Percentiles rank a stretch among this genome's conserved stretches.
These are phyloP conservation scores for Aspergillus hiratsukae DNA, from an alignment of 2,329 filamentous ascomycete genomes.

Conservation along the genomic window DNA sequence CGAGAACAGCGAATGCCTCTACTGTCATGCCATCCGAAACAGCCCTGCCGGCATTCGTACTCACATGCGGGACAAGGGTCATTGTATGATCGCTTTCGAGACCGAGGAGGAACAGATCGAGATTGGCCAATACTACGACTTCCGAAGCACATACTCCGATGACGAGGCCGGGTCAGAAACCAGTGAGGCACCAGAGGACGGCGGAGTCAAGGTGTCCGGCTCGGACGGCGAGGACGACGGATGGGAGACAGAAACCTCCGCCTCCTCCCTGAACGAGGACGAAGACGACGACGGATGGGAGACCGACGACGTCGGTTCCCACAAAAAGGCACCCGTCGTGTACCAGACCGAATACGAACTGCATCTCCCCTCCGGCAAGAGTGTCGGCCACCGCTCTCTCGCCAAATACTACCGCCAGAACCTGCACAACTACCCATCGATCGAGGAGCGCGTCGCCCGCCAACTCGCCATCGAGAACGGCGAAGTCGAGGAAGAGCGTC, in stretches of 20 bases:
- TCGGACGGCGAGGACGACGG: slow-evolving; percentile 64
- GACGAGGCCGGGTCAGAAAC: slow-evolving; percentile 55
- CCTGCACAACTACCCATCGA: slow-evolving; percentile 73
- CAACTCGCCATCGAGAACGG: slow-evolving; percentile 53
- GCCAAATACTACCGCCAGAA: slow-evolving; percentile 92
- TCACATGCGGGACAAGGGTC: slow-evolving; percentile 94
- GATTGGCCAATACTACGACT: slow-evolving; percentile 96
- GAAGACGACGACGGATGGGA: slow-evolving; percentile 76
- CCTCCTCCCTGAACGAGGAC: slow-evolving; percentile 81
- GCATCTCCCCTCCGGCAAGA: slow-evolving; percentile 83
- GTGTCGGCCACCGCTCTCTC: slow-evolving; percentile 83
- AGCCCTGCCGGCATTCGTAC: slow-evolving; percentile 80
- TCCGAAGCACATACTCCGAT: slow-evolving; percentile 91
- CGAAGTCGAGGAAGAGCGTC: slow-evolving; percentile 44
- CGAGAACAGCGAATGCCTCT: slow-evolving; percentile 77
- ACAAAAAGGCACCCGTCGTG: slow-evolving; percentile 66
- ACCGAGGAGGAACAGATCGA: slow-evolving; percentile 87
- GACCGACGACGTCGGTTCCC: slow-evolving; percentile 68
- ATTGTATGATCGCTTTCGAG: slow-evolving; percentile 93
- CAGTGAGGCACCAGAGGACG: slow-evolving; percentile 34
- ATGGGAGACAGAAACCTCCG: slow-evolving; percentile 92
- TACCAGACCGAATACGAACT: slow-evolving; percentile 93
- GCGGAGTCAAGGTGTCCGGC: slow-evolving; percentile 62
- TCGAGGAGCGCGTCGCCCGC: slow-evolving; percentile 68
- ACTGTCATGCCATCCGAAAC: slow-evolving; percentile 77